Conservation (phyloP, 208 protist species). For the Sergeia podlipaevii region DNA sequence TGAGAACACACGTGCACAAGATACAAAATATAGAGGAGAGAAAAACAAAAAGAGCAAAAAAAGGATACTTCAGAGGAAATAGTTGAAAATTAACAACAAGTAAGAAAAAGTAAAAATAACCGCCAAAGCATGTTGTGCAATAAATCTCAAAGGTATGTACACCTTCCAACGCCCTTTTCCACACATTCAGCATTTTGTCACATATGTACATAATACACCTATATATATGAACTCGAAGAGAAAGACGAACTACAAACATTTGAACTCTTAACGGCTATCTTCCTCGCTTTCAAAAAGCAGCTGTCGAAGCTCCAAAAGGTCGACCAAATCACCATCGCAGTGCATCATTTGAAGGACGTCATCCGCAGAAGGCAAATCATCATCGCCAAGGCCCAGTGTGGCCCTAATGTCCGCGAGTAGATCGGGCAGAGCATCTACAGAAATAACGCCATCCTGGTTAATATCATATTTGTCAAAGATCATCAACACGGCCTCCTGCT, state of each 20-base stretch:
- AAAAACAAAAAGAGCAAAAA: too few relatives aligned
- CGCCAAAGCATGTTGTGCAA: too few relatives aligned
- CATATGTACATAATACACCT: too few relatives aligned
- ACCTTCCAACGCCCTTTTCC: too few relatives aligned
- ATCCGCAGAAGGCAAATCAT: constrained; percentile 41
- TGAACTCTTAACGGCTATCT: background rate
- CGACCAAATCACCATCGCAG: constrained; percentile 41
- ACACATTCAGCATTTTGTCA: too few relatives aligned
- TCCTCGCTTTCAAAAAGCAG: constrained; percentile 46
- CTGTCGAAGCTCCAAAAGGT: constrained; percentile 65
- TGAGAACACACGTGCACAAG: too few relatives aligned
- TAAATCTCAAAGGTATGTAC: too few relatives aligned
- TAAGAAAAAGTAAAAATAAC: too few relatives aligned
- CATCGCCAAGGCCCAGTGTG: constrained; percentile 36
- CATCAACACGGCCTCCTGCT: constrained; percentile 33
- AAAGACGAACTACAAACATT: background rate
- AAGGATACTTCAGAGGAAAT: too few relatives aligned
- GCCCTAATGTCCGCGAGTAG: constrained; percentile 55
- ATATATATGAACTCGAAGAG: constrained; percentile 8
- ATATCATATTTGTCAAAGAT: constrained; percentile 62
- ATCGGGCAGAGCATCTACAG: constrained; percentile 30
- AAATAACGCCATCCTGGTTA: constrained; percentile 37
- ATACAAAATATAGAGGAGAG: too few relatives aligned
- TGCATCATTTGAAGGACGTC: constrained; percentile 47
- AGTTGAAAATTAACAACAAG: too few relatives aligned